Evolutionary conservation across 2,329 filamentous ascomycete species (phyloP), one percentile per base, ranked within the genome.

Genomic region (Trichoderma hamatum): DNA sequence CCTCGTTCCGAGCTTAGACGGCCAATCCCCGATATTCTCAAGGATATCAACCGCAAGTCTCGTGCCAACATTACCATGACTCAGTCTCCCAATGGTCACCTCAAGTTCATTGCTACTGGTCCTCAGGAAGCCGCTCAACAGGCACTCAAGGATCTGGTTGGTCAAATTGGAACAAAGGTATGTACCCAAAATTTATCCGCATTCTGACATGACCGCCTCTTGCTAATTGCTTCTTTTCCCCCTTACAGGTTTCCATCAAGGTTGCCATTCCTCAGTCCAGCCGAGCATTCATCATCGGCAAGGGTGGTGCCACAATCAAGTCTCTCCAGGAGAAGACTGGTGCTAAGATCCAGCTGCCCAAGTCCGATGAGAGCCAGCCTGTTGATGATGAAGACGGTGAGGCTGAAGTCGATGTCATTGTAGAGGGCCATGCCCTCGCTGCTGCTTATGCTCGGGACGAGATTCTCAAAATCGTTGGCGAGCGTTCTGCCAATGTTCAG

Each of bases 371-470:
- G 28, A 83, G 81, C 65, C 82, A 83, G 39, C 78, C 84, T 32
- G 80, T 84, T 26, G 87, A 86, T 52, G 88, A 91, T 21, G 43
- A 67, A 11, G 93, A 96, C 56, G 93, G 97, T 72, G 93, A 97
- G 75, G 87, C 88, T 63, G 91, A 89, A 63, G 92, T 98, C 74
- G 91, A 97, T 75, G 92, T 99, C 64, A 82, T 89, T 64, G 90
- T 99, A 70, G 94, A 97, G 80, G 96, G 96, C 72, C 96, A 99
- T 81, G 90, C 93, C 16, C 87, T 97, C 70, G 92, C 94, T 68
- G 93, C 93, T 63, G 92, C 92, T 72, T 89, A 93, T 80, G 96
- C 96, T 68, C 89, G 89, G 71, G 89, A 92, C 69, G 91, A 93
- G 74, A 96, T 99, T 75, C 86, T 93, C 75, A 91, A 90, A 75